A percentile compares a stretch with the other conserved stretches of the same genome.
Evolutionary conservation across 2,329 filamentous ascomycete species (phyloP).

Genomic region (Cladophialophora bantiana): DNA sequence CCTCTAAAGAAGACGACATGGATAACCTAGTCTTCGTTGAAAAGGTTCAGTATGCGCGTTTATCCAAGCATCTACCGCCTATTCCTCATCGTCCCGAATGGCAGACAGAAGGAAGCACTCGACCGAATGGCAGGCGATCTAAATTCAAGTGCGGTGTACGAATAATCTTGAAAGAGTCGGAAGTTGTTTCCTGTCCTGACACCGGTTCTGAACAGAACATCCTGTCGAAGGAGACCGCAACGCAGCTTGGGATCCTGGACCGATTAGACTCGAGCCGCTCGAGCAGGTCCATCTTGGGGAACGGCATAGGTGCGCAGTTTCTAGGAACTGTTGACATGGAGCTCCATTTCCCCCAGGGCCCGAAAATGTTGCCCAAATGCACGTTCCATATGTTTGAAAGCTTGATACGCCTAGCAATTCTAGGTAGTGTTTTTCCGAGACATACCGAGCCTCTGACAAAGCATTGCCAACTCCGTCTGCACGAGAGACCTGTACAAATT

Average conservation of each 20-base stretch:
- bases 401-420: not conserved
- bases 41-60: not conserved
- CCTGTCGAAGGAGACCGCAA: not conserved
- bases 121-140: not conserved
- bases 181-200: not conserved
- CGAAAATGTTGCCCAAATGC: not conserved
- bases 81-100: not conserved
- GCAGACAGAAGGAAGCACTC: not conserved
- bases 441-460: constrained; percentile 4
- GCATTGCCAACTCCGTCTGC: not conserved
- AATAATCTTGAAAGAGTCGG: not conserved
- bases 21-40: not conserved
- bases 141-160: not conserved
- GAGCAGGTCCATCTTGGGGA: not conserved
- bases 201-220: not conserved
- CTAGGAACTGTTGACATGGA: constrained; percentile 6
- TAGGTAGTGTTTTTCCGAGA: constrained; percentile 1
- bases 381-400: constrained; percentile 11
- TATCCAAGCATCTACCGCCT: not conserved
- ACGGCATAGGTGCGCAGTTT: not conserved
- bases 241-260: not conserved
- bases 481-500: not conserved
- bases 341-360: not conserved
- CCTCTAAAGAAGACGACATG: not conserved
- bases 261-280: constrained; percentile 1